A percentile compares a stretch with the other conserved stretches of the same genome.
Conservation (phyloP, 495 filamentous ascomycete species). For the Ramalina peruviana region DNA sequence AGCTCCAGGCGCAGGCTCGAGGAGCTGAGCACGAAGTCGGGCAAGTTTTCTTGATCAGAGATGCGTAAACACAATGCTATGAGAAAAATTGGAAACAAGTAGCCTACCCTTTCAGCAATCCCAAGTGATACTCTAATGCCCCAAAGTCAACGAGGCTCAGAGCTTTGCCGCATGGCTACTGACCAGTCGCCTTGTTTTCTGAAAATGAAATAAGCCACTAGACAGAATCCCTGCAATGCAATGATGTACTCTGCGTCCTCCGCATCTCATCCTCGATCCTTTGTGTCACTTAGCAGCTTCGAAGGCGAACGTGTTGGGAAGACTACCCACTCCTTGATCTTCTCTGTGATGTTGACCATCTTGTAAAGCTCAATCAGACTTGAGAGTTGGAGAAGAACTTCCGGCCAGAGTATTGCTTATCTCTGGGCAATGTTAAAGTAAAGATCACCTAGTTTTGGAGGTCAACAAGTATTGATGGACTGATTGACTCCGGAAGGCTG, state of each 20-base stretch:
- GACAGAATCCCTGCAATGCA: slow-evolving; percentile 4
- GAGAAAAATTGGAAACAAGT: neutral
- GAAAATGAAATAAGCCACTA: slow-evolving; percentile 26
- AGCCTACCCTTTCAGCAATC: slow-evolving; percentile 83
- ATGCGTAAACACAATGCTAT: neutral
- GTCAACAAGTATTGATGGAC: neutral
- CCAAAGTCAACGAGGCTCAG: neutral
- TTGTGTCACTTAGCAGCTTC: slow-evolving; percentile 22
- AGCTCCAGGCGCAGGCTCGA: slow-evolving; percentile 76
- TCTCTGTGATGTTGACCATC: slow-evolving; percentile 99
- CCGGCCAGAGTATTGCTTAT: no score
- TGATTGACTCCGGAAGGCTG: neutral
- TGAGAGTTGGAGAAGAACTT: no score
- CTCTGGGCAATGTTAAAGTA: no score
- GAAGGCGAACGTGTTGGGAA: neutral
- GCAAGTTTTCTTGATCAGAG: slow-evolving; percentile 65
- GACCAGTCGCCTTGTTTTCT: slow-evolving; percentile 99
- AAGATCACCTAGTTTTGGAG: slow-evolving; percentile 11
- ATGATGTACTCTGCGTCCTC: slow-evolving; percentile 75
- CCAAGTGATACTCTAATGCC: slow-evolving; percentile 81
- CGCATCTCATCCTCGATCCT: slow-evolving; percentile 99
- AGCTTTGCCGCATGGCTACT: slow-evolving; percentile 2
- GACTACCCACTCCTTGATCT: slow-evolving; percentile 84
- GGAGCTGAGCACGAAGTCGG: slow-evolving; percentile 82
- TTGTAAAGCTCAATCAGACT: slow-evolving; percentile 23